A percentile compares a stretch with the other conserved stretches of the same genome.
Evolutionary conservation across 1,284 basidiomycete genomes (phyloP).

Genomic region (Clitocybe nebularis): DNA sequence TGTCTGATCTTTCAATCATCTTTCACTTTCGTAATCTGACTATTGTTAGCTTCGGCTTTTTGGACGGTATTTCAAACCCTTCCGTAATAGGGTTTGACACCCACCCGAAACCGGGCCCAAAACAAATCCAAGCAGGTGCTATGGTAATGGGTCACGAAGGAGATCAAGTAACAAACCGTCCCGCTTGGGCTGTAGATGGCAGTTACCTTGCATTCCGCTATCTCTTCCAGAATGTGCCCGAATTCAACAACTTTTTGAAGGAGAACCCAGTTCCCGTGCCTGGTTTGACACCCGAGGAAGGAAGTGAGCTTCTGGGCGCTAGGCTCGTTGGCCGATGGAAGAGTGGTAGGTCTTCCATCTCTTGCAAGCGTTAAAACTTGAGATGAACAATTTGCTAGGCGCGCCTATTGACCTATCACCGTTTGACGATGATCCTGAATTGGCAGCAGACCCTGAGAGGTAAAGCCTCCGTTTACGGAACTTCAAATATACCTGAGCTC

Average conservation of each 20-base stretch:
- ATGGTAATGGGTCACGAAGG: slow-evolving; percentile 37
- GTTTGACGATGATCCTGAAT: slow-evolving; percentile 33
- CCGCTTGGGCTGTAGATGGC: slow-evolving; percentile 47
- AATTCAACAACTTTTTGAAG: slow-evolving; percentile 47
- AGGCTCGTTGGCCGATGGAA: slow-evolving; percentile 57
- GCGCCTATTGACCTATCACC: slow-evolving; percentile 44
- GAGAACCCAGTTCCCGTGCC: slow-evolving; percentile 36
- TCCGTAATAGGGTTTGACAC: slow-evolving; percentile 36
- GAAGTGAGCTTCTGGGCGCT: slow-evolving; percentile 48
- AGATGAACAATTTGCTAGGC: slow-evolving; percentile 22
- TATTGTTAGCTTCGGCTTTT: slow-evolving; percentile 36
- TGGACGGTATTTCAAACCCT: slow-evolving; percentile 45
- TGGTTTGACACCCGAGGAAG: slow-evolving; percentile 34
- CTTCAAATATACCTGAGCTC: neutral
- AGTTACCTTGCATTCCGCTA: slow-evolving; percentile 55
- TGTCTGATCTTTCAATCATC: slow-evolving; percentile 6
- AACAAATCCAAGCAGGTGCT: slow-evolving; percentile 32
- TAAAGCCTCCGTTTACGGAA: slow-evolving; percentile 7
- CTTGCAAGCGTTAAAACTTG: neutral
- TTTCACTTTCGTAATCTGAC: neutral
- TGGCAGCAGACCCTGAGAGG: slow-evolving; percentile 34
- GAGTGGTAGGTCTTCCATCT: slow-evolving; percentile 37
- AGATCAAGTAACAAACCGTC: slow-evolving; percentile 29
- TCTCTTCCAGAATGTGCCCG: slow-evolving; percentile 50
- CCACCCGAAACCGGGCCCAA: slow-evolving; percentile 34